A percentile compares a stretch with the other conserved stretches of the same genome.
Conservation (phyloP, 2,329 filamentous ascomycete genomes). For the Hypoxylon sp. region DNA sequence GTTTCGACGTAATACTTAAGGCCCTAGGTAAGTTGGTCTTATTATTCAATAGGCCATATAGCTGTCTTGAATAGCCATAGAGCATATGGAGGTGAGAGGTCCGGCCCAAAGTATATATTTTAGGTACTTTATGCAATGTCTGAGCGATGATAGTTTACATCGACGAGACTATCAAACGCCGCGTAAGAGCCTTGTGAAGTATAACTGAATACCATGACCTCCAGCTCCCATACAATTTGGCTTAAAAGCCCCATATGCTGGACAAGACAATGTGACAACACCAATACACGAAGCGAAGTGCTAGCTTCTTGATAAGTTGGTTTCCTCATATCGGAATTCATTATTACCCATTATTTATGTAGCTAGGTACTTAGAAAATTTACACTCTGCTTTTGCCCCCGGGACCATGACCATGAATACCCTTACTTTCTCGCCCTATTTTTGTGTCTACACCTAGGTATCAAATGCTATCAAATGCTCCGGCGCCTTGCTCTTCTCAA, state of each 20-base stretch:
- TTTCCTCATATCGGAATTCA: constrained; percentile 1
- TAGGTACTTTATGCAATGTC: background rate
- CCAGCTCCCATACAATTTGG: background rate
- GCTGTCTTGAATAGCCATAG: background rate
- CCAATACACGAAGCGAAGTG: no score
- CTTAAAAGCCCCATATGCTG: background rate
- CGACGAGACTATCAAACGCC: background rate
- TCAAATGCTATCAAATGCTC: background rate
- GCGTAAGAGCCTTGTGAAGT: background rate
- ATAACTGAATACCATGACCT: background rate
- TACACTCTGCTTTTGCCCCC: background rate
- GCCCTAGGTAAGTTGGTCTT: background rate
- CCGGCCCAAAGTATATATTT: background rate
- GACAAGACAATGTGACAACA: background rate
- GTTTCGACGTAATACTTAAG: background rate
- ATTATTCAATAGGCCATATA: background rate
- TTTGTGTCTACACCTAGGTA: background rate
- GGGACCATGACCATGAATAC: background rate
- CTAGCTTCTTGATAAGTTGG: background rate
- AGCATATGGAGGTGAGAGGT: background rate
- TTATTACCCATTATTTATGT: constrained; percentile 4
- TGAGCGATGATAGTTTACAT: background rate
- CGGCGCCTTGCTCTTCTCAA: background rate
- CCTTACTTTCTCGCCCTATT: background rate
- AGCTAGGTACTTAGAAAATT: no score